Evolutionary conservation across 495 filamentous ascomycete species (phyloP), one percentile per base, ranked within the genome.

Genomic region (Aspergillus sclerotioniger): DNA sequence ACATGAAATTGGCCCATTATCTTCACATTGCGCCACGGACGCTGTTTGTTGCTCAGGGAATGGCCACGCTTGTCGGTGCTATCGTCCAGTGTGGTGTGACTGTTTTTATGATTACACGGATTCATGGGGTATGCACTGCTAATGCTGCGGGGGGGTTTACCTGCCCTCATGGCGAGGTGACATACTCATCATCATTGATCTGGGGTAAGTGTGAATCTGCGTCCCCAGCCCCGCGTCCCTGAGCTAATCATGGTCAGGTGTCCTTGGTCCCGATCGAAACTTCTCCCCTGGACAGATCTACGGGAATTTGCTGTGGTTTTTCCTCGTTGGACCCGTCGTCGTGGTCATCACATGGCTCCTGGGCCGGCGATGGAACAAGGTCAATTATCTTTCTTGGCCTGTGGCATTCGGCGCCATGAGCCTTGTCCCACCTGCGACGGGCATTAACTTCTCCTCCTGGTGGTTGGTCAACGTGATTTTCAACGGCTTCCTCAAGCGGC

Each of bases 1-100:
- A 87, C 81, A 73, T 90, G 88, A 77, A 92, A 84, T 68, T 91
- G 82, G 87, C 84, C 8, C 86, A 90, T 64, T 91, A 90, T 70
- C 84, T 90, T 71, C 89, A 90, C 65, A 83, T 88, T n/a, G 83
- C 87, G 1, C 87, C 86, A 0, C 76, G 86, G 6, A 86, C 81
- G 0, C 80, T 89, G 66, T 90, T 90, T 69, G 73, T 82, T 61
- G 84, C 84, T 0, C 86, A 90, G 65, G 84, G 87, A 0, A 74
- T 89, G 8, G 84, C 86, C 21, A 87, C 84, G 0, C 82, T 85
- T 3, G 67, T 87, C 29, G 85, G 85, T 1, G 87, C 84, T 58
- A 78, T 90, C 54, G 82, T 89, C 41, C 86, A 89, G 60, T 77
- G 87, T 44, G 70, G 80, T 1, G 82, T 87, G 10, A 82, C 86